A percentile compares a stretch with the other conserved stretches of the same genome.
Evolutionary conservation across 345 rosid genomes (phyloP).

Genomic region (Trapa incisa): DNA sequence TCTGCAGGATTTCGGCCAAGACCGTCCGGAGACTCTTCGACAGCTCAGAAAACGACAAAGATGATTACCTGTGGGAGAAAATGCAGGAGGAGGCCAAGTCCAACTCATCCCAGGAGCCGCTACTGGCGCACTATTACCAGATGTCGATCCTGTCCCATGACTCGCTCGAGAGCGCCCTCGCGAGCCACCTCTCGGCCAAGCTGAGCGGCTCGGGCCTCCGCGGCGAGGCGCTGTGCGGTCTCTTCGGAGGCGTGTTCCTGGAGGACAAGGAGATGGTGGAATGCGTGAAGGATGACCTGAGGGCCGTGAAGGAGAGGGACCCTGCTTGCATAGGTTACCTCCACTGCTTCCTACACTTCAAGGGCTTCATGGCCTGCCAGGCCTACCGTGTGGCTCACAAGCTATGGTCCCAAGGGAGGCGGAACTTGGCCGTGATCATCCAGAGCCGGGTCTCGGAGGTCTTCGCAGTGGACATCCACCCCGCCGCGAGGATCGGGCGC

Average conservation of each 20-base stretch:
- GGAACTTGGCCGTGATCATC: constrained; percentile 46
- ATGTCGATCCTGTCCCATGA: constrained; percentile 48
- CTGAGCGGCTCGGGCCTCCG: constrained; percentile 49
- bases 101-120: constrained; percentile 47
- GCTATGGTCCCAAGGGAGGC: constrained; percentile 50
- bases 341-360: constrained; percentile 67
- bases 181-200: constrained; percentile 51
- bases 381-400: constrained; percentile 75
- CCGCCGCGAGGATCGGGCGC: constrained; percentile 67
- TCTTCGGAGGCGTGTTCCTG: constrained; percentile 42
- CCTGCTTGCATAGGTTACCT: constrained; percentile 72
- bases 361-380: constrained; percentile 69
- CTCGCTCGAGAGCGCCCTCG: constrained; percentile 56
- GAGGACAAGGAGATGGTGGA: constrained; percentile 32
- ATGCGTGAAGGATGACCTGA: constrained; percentile 42
- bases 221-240: constrained; percentile 38
- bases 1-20: constrained; percentile 18
- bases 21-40: not conserved
- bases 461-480: constrained; percentile 79
- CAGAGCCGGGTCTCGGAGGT: constrained; percentile 71
- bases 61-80: constrained; percentile 38
- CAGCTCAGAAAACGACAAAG: constrained; percentile 4
- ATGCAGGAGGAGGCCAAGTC: constrained; percentile 56
- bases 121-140: constrained; percentile 47
- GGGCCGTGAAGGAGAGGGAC: constrained; percentile 62